Base-by-base conservation (phyloP, 306 rosid genomes). In the Pterocarpus macrocarpus region DNA sequence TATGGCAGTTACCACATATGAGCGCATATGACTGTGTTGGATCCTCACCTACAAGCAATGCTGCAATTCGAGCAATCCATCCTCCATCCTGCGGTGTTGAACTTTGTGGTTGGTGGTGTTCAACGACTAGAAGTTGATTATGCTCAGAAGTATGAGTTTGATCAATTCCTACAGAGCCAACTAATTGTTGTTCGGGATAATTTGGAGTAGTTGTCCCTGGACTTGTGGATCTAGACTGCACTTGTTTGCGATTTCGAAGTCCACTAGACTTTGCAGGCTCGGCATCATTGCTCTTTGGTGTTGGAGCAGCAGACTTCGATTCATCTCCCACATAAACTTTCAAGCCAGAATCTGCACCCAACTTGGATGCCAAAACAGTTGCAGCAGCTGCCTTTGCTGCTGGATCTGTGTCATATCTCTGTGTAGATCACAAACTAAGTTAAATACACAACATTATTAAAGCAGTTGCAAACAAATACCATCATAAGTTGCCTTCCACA, bases 361-460 rank as follows among this genome's bases (percentile, higher is more conserved):
- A 69, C 87, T 93, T 95, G 28, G 97, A 95, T 61, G 97, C 99
- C 74, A 95, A 85, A 64, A 91, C 95, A 82, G 93, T 81, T 58
- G 99, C 99, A 68, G 97, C 99, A 2, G 99, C 99, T 41, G 99
- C 99, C 87, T 95, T 93, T 35, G 99, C 99, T 47, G 97, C 92
- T 56, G 99, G 99, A 80, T 95, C 99, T 76, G 97, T 81, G 75
- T 95, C 99, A 74, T 95, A 95, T 83, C 90, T 95, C 99, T 95
- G 95, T 70, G 69, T 61, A 81, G 69, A 91, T 36, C 58, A 66
- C 75, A 77, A 71, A 44, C 63, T 2, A 33, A 38, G 77, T 76
- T 49, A 53, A 32, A 84, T 45, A 43, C 56, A 79, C 79, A 38
- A 33, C 7, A 58, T 9, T 49, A 52, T 58, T 66, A 58, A 49